A percentile compares a stretch with the other conserved stretches of the same genome.
These are phyloP conservation scores for Trichoderma cornu-damae DNA, from an alignment of 2,329 filamentous ascomycete genomes.

Conservation along the genomic window DNA sequence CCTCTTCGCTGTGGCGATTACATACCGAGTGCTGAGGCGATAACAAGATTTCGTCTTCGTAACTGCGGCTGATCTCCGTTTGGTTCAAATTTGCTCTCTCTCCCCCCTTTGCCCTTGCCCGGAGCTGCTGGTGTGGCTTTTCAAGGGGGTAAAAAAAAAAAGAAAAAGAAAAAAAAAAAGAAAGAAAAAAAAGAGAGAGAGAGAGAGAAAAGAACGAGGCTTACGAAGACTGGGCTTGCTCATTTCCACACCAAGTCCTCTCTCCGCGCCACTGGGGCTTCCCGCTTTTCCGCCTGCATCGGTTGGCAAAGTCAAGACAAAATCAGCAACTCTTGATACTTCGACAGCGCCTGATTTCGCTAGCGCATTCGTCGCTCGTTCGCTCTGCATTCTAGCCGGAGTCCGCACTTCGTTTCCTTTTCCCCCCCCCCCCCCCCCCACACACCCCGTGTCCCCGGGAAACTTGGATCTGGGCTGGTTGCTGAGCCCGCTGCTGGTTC, in stretches of 20 bases:
- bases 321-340: constrained; percentile 9
- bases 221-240: not conserved
- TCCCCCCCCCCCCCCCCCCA: too few species aligned
- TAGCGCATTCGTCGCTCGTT: constrained; percentile 17
- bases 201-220: not conserved
- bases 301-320: constrained; percentile 10
- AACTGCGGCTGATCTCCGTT: constrained; percentile 5
- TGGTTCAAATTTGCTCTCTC: not conserved
- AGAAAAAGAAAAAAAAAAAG: not conserved
- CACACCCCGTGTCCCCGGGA: constrained; percentile 19
- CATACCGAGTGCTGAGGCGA: constrained; percentile 1
- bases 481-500: constrained; percentile 15
- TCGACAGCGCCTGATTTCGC: not conserved
- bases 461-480: constrained; percentile 17
- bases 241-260: constrained; percentile 5
- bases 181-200: not conserved
- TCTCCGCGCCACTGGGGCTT: not conserved
- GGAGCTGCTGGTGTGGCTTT: not conserved
- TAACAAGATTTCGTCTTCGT: not conserved
- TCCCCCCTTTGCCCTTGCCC: not conserved
- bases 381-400: constrained; percentile 17
- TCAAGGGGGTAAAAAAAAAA: not conserved
- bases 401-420: constrained; percentile 13
- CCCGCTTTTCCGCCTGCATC: constrained; percentile 8
- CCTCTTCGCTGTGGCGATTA: not conserved